Base-by-base conservation (phyloP, 257 asterid species). In the Solanum appendiculatum region DNA sequence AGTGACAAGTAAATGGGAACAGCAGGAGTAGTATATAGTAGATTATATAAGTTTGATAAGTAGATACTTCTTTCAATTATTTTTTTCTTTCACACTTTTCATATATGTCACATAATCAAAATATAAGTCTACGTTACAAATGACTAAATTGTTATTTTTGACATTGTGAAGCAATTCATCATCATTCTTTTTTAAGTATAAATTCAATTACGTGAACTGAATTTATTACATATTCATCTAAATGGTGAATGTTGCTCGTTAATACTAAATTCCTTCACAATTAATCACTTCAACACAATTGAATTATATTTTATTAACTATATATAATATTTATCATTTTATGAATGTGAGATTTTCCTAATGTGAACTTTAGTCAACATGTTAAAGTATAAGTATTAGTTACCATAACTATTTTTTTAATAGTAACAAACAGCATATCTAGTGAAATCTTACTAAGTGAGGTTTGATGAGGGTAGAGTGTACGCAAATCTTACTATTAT, bases 101-200 rank as follows among this genome's bases (percentile, higher is more conserved):
- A 11, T 13, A 64, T 25, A 25, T 66, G 37, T 27, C 36, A 27
- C 21, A 13, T 66, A 13, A 66, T 66, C 33, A 66, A 66, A 64
- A 64, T 64, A 64, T 13, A 27, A 66, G 21, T 27, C 20, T 27
- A 13, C 2, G 4, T 27, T 66, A 27, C 5, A 66, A 27, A 27
- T 27, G 11, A 1, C 4, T n/a, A 4, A 66, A 66, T 66, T 66
- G 9, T 66, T 27, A 66, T 5, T 66, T 27, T 27, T 66, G 9
- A 66, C 27, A 27, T 27, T 0, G 11, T 6, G 11, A 66, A 66
- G 14, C 15, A 2, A 13, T 66, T 66, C 10, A 27, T 66, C 2
- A 21, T 6, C 4, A 60, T 63, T n/a, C 4, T 10, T 9, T 9
- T 0, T 0, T 0, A 0, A 0, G 11, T 40, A 40, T 40, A 2